Conservation (phyloP, 129 eudicot genomes). For the Kitagawia praeruptora region DNA sequence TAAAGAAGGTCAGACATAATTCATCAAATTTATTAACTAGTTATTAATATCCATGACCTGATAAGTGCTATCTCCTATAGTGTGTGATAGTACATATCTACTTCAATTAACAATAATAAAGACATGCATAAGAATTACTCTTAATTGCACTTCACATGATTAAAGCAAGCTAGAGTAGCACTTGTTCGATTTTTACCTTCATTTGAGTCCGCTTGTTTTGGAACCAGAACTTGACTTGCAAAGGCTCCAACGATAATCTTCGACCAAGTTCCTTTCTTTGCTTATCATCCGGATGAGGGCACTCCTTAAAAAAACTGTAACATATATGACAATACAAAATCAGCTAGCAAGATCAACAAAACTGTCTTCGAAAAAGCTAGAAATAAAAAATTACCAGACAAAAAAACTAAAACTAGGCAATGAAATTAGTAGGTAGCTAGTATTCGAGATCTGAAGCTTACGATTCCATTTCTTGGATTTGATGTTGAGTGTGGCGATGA, state of each 20-base stretch:
- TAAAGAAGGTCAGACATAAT: not conserved
- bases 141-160: not conserved
- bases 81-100: not conserved
- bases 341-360: not conserved
- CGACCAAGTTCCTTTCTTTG: constrained; percentile 96
- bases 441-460: not conserved
- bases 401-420: no score
- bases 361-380: not conserved
- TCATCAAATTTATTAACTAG: not conserved
- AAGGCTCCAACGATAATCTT: constrained; percentile 66
- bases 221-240: constrained; percentile 97
- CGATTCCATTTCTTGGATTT: constrained; percentile 73
- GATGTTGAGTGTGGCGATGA: constrained; percentile 98
- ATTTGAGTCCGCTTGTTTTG: constrained; percentile 99
- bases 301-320: constrained; percentile 85
- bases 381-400: no score
- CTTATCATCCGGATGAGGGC: constrained; percentile 99
- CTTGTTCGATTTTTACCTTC: constrained; percentile 44
- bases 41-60: not conserved
- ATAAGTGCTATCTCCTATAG: not conserved
- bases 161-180: not conserved
- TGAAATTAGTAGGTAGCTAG: not conserved
- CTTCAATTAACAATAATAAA: not conserved
- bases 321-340: not conserved
- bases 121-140: not conserved